A percentile compares a stretch with the other conserved stretches of the same genome.
phyloP scores from a whole-genome alignment of 345 rosid genomes.

The Eutrema japonicum region DNA sequence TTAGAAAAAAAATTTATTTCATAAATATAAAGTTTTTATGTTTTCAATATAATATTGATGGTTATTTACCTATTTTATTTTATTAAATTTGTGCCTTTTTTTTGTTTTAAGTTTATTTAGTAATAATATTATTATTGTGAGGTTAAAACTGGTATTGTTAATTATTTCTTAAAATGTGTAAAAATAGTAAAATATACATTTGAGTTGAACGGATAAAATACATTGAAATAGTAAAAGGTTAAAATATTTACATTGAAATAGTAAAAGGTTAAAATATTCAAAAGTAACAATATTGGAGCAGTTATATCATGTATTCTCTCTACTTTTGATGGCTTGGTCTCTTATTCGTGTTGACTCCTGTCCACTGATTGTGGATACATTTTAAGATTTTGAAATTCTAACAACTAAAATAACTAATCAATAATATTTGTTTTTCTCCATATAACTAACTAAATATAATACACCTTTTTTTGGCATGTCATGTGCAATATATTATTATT shows the following conservation, averaged over 20 bases:
- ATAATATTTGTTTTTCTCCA: neutral
- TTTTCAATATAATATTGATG: no score
- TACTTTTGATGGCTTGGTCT: constrained; percentile 38
- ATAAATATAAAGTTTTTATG: no score
- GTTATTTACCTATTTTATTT: no score
- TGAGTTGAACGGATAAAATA: no score
- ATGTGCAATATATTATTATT: neutral
- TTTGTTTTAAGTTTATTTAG: no score
- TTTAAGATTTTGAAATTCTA: constrained; percentile 27
- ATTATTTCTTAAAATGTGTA: no score
- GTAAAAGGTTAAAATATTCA: neutral
- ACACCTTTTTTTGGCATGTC: constrained; percentile 19
- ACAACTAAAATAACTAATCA: constrained; percentile 31
- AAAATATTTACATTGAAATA: constrained; percentile 12
- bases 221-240: no score
- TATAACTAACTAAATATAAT: neutral
- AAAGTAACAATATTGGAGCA: constrained; percentile 13
- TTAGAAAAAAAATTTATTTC: no score
- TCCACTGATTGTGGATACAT: constrained; percentile 34
- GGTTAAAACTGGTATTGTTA: no score
- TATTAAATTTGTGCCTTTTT: no score
- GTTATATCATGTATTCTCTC: constrained; percentile 17
- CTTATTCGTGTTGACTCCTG: constrained; percentile 35
- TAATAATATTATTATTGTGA: no score
- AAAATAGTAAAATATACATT: no score